Conservation (phyloP, 2,329 filamentous ascomycete genomes). For the Fusarium sambucinum region DNA sequence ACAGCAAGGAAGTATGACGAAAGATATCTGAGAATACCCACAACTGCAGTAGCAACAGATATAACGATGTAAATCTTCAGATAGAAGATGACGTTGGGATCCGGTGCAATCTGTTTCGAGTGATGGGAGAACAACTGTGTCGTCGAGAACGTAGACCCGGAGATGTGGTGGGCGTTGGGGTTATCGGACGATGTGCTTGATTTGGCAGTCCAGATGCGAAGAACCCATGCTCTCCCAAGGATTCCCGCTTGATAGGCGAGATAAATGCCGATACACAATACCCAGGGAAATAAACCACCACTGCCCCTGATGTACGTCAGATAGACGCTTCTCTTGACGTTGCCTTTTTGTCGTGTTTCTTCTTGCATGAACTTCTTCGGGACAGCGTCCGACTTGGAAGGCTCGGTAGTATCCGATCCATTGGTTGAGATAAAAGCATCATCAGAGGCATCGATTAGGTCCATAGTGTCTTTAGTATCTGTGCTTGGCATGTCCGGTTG, state of each 20-base stretch:
- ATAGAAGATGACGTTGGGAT: slow-evolving; percentile 68
- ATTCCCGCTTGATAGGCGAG: slow-evolving; percentile 64
- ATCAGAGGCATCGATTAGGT: no score
- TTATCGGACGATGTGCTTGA: neutral
- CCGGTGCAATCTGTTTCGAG: slow-evolving; percentile 46
- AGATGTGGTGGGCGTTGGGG: slow-evolving; percentile 47
- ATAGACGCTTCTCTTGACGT: slow-evolving; percentile 75
- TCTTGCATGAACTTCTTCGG: slow-evolving; percentile 80
- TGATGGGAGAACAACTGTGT: slow-evolving; percentile 59
- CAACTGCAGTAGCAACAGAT: slow-evolving; percentile 69
- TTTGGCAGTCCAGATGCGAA: slow-evolving; percentile 69
- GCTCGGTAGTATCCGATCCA: slow-evolving; percentile 16
- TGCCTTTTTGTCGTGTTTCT: slow-evolving; percentile 75
- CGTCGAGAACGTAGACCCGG: slow-evolving; percentile 57
- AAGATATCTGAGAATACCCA: slow-evolving; percentile 71
- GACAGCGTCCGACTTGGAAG: slow-evolving; percentile 64
- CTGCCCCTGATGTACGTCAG: slow-evolving; percentile 72
- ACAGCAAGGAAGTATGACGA: slow-evolving; percentile 74
- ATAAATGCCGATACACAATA: slow-evolving; percentile 64
- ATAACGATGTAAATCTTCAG: slow-evolving; percentile 75
- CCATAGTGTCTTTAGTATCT: slow-evolving; percentile 54
- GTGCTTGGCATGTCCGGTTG: slow-evolving; percentile 49
- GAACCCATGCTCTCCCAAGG: slow-evolving; percentile 71
- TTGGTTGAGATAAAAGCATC: neutral
- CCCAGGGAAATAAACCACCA: slow-evolving; percentile 69